Conservation (phyloP, 768 basidiomycete genomes). For the Tricholoma sp. region DNA sequence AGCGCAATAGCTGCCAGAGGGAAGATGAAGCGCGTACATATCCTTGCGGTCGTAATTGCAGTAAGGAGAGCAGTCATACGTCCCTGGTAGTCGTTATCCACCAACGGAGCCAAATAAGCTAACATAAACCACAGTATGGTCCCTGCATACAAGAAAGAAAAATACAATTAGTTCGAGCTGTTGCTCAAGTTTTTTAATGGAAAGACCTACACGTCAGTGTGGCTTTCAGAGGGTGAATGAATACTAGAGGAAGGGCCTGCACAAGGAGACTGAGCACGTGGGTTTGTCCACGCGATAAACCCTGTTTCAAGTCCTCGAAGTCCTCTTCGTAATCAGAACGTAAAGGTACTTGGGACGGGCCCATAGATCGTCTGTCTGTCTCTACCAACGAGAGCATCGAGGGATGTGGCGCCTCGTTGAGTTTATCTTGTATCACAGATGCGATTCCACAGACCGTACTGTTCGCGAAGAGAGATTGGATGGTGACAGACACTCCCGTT, state of each 20-base stretch:
- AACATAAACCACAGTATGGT: conserved; percentile 32
- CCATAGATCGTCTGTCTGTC: too few species aligned
- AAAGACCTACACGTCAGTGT: conserved; percentile 33
- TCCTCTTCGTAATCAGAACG: conserved; percentile 17
- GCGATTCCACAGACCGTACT: conserved; percentile 40
- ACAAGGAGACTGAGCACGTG: conserved; percentile 35
- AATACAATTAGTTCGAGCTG: not conserved
- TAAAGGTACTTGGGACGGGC: too few species aligned
- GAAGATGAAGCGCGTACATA: conserved; percentile 28
- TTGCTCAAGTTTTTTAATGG: not conserved
- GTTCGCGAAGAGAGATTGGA: conserved; percentile 36
- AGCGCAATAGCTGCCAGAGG: conserved; percentile 36
- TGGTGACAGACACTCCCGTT: conserved; percentile 30
- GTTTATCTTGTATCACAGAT: conserved; percentile 26
- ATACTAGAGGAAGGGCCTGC: conserved; percentile 35
- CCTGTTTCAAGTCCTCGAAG: conserved; percentile 14
- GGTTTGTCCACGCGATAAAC: conserved; percentile 21
- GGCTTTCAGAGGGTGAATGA: conserved; percentile 37
- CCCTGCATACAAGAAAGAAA: conserved; percentile 22
- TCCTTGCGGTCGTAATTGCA: conserved; percentile 31
- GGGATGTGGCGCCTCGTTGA: conserved; percentile 14
- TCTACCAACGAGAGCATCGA: conserved; percentile 9
- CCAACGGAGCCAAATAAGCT: conserved; percentile 19
- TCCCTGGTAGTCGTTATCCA: conserved; percentile 27
- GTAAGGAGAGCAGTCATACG: conserved; percentile 27